A percentile compares a stretch with the other conserved stretches of the same genome.
Evolutionary conservation across 306 rosid species (phyloP).

Genomic region (Prunus mira): DNA sequence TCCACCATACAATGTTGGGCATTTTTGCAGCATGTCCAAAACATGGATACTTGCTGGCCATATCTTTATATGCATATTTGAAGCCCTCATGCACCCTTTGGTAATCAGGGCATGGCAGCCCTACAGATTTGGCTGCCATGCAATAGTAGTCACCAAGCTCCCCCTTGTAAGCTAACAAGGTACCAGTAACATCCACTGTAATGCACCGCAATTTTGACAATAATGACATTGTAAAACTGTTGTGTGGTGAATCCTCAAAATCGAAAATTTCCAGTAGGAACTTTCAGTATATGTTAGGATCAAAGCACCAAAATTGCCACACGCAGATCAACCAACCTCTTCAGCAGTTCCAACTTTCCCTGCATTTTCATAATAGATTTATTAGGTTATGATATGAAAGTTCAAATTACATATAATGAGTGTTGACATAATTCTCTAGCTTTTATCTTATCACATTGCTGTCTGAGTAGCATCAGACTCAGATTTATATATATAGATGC

Average conservation of each 20-base stretch:
- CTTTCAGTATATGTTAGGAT: conserved; percentile 3
- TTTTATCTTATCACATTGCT: not conserved
- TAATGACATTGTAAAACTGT: conserved; percentile 49
- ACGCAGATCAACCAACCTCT: not conserved
- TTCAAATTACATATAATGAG: not conserved
- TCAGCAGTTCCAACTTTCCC: conserved; percentile 23
- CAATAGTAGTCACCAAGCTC: conserved; percentile 96
- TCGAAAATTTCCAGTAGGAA: conserved; percentile 5
- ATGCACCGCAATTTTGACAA: conserved; percentile 70
- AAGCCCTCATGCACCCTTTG: conserved; percentile 84
- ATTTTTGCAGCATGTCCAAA: conserved; percentile 79
- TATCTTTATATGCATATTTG: conserved; percentile 79
- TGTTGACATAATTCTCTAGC: not conserved
- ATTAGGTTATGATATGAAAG: not conserved
- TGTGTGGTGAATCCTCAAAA: conserved; percentile 6
- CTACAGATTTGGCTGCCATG: conserved; percentile 96
- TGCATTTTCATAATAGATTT: conserved; percentile 29
- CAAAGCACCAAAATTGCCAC: not conserved
- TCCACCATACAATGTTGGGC: conserved; percentile 95
- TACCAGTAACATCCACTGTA: conserved; percentile 91
- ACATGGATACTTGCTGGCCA: conserved; percentile 87
- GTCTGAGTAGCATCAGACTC: not conserved
- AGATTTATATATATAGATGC: not conserved
- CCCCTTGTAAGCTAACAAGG: conserved; percentile 93
- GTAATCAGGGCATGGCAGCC: conserved; percentile 91